Percentiles rank a stretch among this genome's conserved stretches.
These are phyloP conservation scores for Colletotrichum coccodes DNA, from an alignment of 2,329 filamentous ascomycete genomes.

Conservation along the genomic window DNA sequence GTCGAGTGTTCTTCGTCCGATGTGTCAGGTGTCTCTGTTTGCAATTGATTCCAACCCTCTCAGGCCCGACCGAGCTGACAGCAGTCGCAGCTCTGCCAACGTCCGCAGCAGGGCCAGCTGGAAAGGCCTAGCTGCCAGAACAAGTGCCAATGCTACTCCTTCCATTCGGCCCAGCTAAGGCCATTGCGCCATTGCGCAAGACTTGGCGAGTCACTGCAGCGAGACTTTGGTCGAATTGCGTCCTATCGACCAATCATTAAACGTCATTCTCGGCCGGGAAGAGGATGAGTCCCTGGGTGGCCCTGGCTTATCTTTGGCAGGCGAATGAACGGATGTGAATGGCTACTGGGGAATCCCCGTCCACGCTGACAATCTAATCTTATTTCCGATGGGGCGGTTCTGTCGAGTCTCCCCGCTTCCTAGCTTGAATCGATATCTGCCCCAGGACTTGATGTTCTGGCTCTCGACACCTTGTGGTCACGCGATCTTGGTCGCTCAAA, in stretches of 20 bases:
- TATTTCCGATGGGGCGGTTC: constrained; percentile 12
- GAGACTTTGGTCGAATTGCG: constrained; percentile 1
- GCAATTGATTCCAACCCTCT: not conserved
- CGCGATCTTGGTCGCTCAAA: not conserved
- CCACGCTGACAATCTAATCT: not conserved
- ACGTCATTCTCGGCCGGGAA: not conserved
- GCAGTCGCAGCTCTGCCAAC: not conserved
- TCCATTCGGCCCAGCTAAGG: constrained; percentile 8
- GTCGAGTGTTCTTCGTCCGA: constrained; percentile 2
- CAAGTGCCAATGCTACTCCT: constrained; percentile 3
- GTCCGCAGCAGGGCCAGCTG: not conserved
- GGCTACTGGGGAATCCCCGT: constrained; percentile 11
- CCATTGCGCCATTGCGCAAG: constrained; percentile 27
- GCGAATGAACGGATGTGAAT: not conserved
- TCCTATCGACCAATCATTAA: constrained; percentile 9
- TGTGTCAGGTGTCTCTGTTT: not conserved
- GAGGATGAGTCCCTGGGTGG: not conserved
- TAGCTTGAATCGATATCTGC: not conserved
- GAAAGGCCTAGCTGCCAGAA: not conserved
- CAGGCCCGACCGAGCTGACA: not conserved
- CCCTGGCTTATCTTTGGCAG: constrained; percentile 16
- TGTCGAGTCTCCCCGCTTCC: not conserved
- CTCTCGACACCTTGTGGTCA: not conserved
- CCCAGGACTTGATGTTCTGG: not conserved
- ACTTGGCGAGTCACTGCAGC: constrained; percentile 23